phyloP scores from a whole-genome alignment of 768 basidiomycete species.

The Tubosaeta brunneosetosa region DNA sequence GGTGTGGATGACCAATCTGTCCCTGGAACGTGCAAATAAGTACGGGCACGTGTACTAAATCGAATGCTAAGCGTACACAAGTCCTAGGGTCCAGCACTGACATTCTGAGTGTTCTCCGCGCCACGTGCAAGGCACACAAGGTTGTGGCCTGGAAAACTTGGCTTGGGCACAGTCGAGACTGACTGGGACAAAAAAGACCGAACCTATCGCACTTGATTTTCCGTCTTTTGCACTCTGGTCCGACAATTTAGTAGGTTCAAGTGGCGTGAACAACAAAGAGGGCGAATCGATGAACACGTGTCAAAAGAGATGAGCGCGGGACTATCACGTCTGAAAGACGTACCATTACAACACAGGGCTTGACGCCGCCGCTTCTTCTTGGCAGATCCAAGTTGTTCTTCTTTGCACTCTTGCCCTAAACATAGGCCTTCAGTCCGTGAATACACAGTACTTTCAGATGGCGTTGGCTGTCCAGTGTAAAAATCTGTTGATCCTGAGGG shows the following conservation, averaged over 20 bases:
- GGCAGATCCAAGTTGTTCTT: conserved; percentile 50
- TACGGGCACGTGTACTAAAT: too few species aligned
- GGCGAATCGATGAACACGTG: conserved; percentile 3
- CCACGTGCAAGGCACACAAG: conserved; percentile 75
- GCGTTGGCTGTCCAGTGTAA: conserved; percentile 17
- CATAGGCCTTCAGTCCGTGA: too few species aligned
- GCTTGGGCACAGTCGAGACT: conserved; percentile 7
- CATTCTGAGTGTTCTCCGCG: conserved; percentile 78
- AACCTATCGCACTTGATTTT: conserved; percentile 89
- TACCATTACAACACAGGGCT: conserved; percentile 81
- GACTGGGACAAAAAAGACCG: conserved; percentile 18
- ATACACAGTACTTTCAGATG: conserved; percentile 20
- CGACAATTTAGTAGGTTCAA: conserved; percentile 7
- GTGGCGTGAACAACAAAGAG: neutral
- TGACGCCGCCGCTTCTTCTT: conserved; percentile 83
- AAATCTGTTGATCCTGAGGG: conserved; percentile 26
- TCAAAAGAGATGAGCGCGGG: conserved; percentile 4
- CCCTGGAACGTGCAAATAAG: too few species aligned
- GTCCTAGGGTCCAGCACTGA: conserved; percentile 78
- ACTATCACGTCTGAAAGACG: conserved; percentile 25
- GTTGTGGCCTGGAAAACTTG: conserved; percentile 56
- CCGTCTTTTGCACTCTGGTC: conserved; percentile 68
- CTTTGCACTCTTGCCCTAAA: too few species aligned
- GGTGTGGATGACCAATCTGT: too few species aligned
- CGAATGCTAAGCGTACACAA: conserved; percentile 71